Conservation (phyloP, 306 rosid genomes). For the Fagus sylvatica region DNA sequence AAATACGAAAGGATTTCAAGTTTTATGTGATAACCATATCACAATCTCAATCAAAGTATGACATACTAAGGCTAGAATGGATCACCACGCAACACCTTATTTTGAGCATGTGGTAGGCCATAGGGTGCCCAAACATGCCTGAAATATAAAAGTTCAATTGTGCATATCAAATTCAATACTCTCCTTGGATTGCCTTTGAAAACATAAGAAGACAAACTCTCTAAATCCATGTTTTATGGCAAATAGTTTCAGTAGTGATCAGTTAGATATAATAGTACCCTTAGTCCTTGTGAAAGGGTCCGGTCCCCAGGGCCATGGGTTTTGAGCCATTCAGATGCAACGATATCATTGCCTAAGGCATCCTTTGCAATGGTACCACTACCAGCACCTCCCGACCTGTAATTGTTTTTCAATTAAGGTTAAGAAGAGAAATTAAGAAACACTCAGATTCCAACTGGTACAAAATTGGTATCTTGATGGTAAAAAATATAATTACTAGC, state of each 20-base stretch:
- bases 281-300: conserved; percentile 93
- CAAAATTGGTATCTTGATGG: neutral
- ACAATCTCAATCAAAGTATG: too few relatives aligned
- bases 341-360: conserved; percentile 82
- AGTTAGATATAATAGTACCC: conserved; percentile 39
- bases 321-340: conserved; percentile 80
- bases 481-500: conserved; percentile 6
- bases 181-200: neutral
- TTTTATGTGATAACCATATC: too few relatives aligned
- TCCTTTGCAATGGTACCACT: conserved; percentile 81
- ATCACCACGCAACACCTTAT: too few relatives aligned
- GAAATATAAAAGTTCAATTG: too few relatives aligned
- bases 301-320: conserved; percentile 83
- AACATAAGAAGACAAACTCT: neutral
- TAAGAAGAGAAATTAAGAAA: conserved; percentile 5
- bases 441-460: conserved; percentile 12
- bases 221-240: too few relatives aligned
- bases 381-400: conserved; percentile 62
- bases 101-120: too few relatives aligned
- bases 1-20: too few relatives aligned
- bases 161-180: too few relatives aligned
- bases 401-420: conserved; percentile 8
- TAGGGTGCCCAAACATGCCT: too few relatives aligned
- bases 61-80: too few relatives aligned
- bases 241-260: neutral